Evolutionary conservation across 371 early-diverging fungal genomes (phyloP).

Genomic region (Apophysomyces elegans): DNA sequence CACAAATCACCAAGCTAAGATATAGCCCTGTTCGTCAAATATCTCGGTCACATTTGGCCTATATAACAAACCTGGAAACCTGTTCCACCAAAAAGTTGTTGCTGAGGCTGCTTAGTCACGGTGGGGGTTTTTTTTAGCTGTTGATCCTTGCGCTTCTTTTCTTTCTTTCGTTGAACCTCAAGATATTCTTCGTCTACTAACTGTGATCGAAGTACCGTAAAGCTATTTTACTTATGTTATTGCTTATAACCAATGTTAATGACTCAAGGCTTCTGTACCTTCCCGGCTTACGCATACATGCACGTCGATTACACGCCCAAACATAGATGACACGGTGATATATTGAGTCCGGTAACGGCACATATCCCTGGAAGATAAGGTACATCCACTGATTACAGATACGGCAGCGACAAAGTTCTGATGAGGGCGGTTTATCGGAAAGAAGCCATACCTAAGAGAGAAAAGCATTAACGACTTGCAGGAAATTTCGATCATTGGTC

Average conservation of each 20-base stretch:
- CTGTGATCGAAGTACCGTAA: conserved; percentile 69
- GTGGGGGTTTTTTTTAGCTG: conserved; percentile 43
- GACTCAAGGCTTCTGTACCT: conserved; percentile 46
- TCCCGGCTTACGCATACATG: conserved; percentile 72
- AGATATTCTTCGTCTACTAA: conserved; percentile 68
- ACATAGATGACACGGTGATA: conserved; percentile 79
- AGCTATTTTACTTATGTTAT: conserved; percentile 36
- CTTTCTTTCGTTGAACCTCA: conserved; percentile 53
- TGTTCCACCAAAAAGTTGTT: conserved; percentile 35
- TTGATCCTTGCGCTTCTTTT: conserved; percentile 40
- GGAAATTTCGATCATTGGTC: conserved; percentile 1
- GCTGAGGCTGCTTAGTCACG: conserved; percentile 19
- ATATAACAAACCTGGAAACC: conserved; percentile 31
- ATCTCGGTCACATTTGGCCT: neutral
- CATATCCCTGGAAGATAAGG: conserved; percentile 75
- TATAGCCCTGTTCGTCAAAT: neutral
- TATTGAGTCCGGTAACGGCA: conserved; percentile 72
- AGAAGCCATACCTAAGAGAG: conserved; percentile 48
- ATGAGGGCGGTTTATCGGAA: conserved; percentile 25
- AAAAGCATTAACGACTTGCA: neutral
- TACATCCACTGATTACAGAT: conserved; percentile 63
- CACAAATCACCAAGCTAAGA: conserved; percentile 49
- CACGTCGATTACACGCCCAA: conserved; percentile 76
- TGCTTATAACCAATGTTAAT: conserved; percentile 9
- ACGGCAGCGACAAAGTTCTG: conserved; percentile 27